Conservation (phyloP, 352 stramenopile species). For the Pythium phragmitis region DNA sequence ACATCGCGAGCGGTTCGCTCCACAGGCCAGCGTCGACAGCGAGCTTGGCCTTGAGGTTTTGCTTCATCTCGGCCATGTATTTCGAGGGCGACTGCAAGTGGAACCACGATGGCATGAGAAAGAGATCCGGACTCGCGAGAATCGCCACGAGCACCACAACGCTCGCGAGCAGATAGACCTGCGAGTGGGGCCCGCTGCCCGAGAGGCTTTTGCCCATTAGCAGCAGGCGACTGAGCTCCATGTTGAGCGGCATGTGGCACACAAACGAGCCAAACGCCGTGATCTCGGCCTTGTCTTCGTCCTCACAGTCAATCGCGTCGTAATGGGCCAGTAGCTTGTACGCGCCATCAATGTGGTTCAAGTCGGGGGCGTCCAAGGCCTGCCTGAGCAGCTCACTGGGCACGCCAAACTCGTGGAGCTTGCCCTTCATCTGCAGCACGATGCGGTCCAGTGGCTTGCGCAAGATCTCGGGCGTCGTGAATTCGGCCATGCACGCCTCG, state of each 20-base stretch:
- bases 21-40: slow-evolving; percentile 55
- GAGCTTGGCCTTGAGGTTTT: slow-evolving; percentile 67
- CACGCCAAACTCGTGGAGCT: slow-evolving; percentile 65
- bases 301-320: slow-evolving; percentile 59
- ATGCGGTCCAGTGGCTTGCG: slow-evolving; percentile 83
- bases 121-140: slow-evolving; percentile 67
- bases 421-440: slow-evolving; percentile 74
- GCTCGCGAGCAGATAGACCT: slow-evolving; percentile 34
- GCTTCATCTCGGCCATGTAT: slow-evolving; percentile 80
- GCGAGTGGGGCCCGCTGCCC: neutral
- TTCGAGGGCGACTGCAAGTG: slow-evolving; percentile 56
- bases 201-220: slow-evolving; percentile 50
- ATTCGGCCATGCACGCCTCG: slow-evolving; percentile 68
- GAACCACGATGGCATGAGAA: slow-evolving; percentile 80
- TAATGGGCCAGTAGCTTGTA: slow-evolving; percentile 76
- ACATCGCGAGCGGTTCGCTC: slow-evolving; percentile 78
- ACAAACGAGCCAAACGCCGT: slow-evolving; percentile 80
- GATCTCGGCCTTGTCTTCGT: slow-evolving; percentile 58
- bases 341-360: slow-evolving; percentile 67
- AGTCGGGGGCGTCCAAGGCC: slow-evolving; percentile 63
- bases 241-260: slow-evolving; percentile 70
- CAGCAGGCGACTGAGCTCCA: slow-evolving; percentile 72
- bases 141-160: slow-evolving; percentile 68
- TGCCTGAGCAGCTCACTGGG: slow-evolving; percentile 66
- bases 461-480: slow-evolving; percentile 78